phyloP scores from a whole-genome alignment of 176 grass and related monocot genomes.

The Elaeis guineensis region DNA sequence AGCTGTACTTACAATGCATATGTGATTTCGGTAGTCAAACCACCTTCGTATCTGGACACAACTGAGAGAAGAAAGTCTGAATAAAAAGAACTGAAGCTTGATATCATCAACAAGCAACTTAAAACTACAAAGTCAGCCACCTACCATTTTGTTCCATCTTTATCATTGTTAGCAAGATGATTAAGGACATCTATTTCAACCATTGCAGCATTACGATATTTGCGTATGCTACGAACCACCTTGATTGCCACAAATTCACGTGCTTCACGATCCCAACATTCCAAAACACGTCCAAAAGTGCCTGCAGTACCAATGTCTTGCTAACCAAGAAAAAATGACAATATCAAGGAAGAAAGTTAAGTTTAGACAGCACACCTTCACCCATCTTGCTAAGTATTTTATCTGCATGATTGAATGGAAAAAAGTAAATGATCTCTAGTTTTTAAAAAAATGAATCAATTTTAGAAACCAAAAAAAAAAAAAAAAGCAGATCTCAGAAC shows the following conservation, averaged over 20 bases:
- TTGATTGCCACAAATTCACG: slow-evolving; percentile 85
- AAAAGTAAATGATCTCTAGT: background rate
- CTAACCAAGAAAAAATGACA: background rate
- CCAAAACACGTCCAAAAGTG: slow-evolving; percentile 95
- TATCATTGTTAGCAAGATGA: slow-evolving; percentile 62
- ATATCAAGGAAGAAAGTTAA: background rate
- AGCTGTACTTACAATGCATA: slow-evolving; percentile 88
- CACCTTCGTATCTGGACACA: slow-evolving; percentile 90
- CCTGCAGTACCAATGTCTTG: slow-evolving; percentile 36
- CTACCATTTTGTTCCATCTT: slow-evolving; percentile 50
- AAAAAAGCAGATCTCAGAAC: too few relatives aligned
- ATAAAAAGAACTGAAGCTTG: slow-evolving; percentile 3
- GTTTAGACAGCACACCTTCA: slow-evolving; percentile 61
- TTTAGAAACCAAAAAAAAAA: too few relatives aligned
- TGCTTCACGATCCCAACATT: slow-evolving; percentile 94
- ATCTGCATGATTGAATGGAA: slow-evolving; percentile 43
- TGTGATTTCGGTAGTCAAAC: slow-evolving; percentile 95
- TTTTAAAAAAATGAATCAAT: too few relatives aligned
- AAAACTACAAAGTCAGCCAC: slow-evolving; percentile 1
- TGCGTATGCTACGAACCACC: slow-evolving; percentile 73
- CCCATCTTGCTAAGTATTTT: slow-evolving; percentile 97
- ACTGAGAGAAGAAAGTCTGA: slow-evolving; percentile 29
- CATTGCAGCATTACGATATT: slow-evolving; percentile 80
- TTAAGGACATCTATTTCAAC: slow-evolving; percentile 84
- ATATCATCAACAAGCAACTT: slow-evolving; percentile 10